Conservation (phyloP, 768 basidiomycete genomes). For the Mycena galericulata region DNA sequence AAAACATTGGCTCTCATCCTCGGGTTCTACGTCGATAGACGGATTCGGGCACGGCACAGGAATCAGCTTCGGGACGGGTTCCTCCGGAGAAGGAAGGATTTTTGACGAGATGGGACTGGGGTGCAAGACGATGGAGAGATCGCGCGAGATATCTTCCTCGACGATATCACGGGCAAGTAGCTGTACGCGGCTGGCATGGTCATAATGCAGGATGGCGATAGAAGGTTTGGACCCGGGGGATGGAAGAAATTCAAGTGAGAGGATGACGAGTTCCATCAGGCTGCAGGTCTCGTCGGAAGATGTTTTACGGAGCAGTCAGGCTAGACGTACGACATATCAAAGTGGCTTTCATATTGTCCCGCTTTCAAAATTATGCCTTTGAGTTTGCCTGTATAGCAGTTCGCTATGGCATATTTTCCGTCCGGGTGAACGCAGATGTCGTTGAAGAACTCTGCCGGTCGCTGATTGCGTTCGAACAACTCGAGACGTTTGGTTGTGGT, state of each 20-base stretch:
- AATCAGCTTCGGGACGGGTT: slow-evolving; percentile 55
- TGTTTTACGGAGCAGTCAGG: slow-evolving; percentile 3
- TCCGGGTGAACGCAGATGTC: slow-evolving; percentile 75
- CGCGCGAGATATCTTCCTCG: slow-evolving; percentile 58
- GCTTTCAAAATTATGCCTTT: slow-evolving; percentile 70
- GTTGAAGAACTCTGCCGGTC: slow-evolving; percentile 78
- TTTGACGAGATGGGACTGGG: slow-evolving; percentile 65
- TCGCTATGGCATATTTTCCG: slow-evolving; percentile 70
- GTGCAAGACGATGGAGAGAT: slow-evolving; percentile 61
- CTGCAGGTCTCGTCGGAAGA: slow-evolving; percentile 19
- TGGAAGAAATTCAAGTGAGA: slow-evolving; percentile 74
- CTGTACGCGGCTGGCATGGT: slow-evolving; percentile 72
- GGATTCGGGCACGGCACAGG: slow-evolving; percentile 51
- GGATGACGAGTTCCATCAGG: slow-evolving; percentile 51
- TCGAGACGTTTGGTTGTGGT: slow-evolving; percentile 57
- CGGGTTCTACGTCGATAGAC: slow-evolving; percentile 38
- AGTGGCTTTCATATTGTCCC: slow-evolving; percentile 66
- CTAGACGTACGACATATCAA: slow-evolving; percentile 71
- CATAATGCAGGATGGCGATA: slow-evolving; percentile 76
- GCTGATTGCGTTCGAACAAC: slow-evolving; percentile 65
- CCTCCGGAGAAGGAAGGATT: slow-evolving; percentile 56
- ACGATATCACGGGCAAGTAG: slow-evolving; percentile 69
- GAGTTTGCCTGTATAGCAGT: slow-evolving; percentile 78
- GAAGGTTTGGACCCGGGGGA: slow-evolving; percentile 57
- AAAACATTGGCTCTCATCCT: slow-evolving; percentile 48